phyloP scores from a whole-genome alignment of 306 rosid species.

The Quercus dentata region DNA sequence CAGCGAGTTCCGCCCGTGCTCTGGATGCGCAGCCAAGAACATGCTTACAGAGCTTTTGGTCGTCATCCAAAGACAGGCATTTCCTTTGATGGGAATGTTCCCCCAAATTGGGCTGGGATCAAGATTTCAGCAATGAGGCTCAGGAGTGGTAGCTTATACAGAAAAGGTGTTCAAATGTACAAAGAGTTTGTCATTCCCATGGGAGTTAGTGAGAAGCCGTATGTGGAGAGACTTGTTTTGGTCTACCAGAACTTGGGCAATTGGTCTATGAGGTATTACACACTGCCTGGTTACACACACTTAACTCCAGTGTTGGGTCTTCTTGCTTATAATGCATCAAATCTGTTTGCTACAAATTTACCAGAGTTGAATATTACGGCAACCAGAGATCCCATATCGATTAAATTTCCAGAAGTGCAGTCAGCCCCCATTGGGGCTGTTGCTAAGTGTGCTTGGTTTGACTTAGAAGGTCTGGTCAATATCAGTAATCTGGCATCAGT shows the following conservation, averaged over 20 bases:
- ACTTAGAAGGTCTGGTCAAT: conserved; percentile 46
- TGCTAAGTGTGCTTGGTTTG: conserved; percentile 65
- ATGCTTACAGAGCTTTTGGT: conserved; percentile 46
- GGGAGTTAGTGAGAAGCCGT: conserved; percentile 55
- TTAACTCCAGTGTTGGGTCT: conserved; percentile 86
- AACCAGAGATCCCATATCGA: conserved; percentile 40
- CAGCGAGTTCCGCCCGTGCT: conserved; percentile 23
- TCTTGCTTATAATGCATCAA: conserved; percentile 63
- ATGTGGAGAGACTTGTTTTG: conserved; percentile 78
- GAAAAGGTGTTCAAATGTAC: conserved; percentile 54
- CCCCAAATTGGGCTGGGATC: conserved; percentile 54
- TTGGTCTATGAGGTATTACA: conserved; percentile 56
- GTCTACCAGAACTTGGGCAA: conserved; percentile 85
- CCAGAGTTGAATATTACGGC: conserved; percentile 43
- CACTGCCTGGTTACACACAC: conserved; percentile 57
- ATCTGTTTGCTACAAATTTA: conserved; percentile 58
- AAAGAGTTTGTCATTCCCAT: conserved; percentile 58
- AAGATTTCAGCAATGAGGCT: conserved; percentile 55
- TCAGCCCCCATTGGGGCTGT: conserved; percentile 43
- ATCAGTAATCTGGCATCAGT: conserved; percentile 52
- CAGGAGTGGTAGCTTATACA: conserved; percentile 83
- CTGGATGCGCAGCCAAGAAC: conserved; percentile 51
- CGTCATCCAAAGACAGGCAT: conserved; percentile 56
- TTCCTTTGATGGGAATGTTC: conserved; percentile 39
- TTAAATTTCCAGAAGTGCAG: conserved; percentile 50